phyloP scores from a whole-genome alignment of 129 eudicot genomes.

The Pittosporum tobira region DNA sequence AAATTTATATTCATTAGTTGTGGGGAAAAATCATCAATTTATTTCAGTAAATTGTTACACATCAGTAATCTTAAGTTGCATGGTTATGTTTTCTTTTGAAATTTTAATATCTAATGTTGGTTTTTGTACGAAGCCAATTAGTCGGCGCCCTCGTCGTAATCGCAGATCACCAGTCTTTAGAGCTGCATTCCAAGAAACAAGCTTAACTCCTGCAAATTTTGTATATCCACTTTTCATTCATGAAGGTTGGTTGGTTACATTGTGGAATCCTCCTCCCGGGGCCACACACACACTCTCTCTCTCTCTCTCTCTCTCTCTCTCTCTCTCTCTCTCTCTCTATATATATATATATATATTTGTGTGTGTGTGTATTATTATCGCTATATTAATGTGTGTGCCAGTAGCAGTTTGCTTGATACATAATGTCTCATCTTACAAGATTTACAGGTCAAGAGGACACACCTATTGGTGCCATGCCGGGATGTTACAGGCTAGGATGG shows the following conservation, averaged over 20 bases:
- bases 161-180: conserved; percentile 74
- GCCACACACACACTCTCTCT: too few relatives aligned
- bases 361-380: neutral
- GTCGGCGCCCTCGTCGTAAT: conserved; percentile 82
- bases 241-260: conserved; percentile 51
- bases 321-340: conserved; percentile 8
- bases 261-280: too few relatives aligned
- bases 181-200: conserved; percentile 94
- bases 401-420: neutral
- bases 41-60: neutral
- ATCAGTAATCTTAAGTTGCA: neutral
- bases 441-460: conserved; percentile 89
- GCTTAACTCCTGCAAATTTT: conserved; percentile 71
- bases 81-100: conserved; percentile 3
- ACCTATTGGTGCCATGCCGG: conserved; percentile 99
- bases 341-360: neutral
- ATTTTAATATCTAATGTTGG: neutral
- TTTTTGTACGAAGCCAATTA: conserved; percentile 34
- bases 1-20: neutral
- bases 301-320: too few relatives aligned
- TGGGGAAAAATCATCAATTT: neutral
- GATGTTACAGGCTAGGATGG: conserved; percentile 98
- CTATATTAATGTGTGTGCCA: neutral
- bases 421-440: conserved; percentile 15
- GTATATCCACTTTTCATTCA: conserved; percentile 94